These are phyloP conservation scores for Scedosporium dehoogii DNA, from an alignment of 2,329 filamentous ascomycete species.

Conservation along the genomic window DNA sequence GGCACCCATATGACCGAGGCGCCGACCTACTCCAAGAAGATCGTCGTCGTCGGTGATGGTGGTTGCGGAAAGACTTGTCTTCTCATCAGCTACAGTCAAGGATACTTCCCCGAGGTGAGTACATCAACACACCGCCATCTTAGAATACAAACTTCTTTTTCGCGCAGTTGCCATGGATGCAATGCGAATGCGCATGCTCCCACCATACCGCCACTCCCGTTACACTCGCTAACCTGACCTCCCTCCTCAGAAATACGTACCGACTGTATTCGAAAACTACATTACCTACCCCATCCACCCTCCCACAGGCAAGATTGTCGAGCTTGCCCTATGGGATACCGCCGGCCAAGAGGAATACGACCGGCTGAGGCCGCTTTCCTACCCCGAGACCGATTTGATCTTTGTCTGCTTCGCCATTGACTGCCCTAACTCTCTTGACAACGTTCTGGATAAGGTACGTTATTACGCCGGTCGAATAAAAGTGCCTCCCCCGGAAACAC, in stretches of 20 bases:
- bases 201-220: neutral
- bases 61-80: slow-evolving; percentile 98
- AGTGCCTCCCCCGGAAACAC: neutral
- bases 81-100: slow-evolving; percentile 96
- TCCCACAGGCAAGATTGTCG: slow-evolving; percentile 83
- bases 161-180: too few species aligned
- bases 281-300: slow-evolving; percentile 92
- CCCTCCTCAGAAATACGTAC: slow-evolving; percentile 82
- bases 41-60: slow-evolving; percentile 95
- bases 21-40: slow-evolving; percentile 95
- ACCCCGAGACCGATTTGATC: slow-evolving; percentile 93
- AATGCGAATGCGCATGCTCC: neutral
- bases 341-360: slow-evolving; percentile 99
- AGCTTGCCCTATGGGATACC: slow-evolving; percentile 96
- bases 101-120: slow-evolving; percentile 93
- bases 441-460: slow-evolving; percentile 94
- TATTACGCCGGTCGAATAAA: neutral
- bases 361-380: slow-evolving; percentile 86
- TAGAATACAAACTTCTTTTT: neutral
- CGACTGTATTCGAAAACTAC: slow-evolving; percentile 99
- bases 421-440: slow-evolving; percentile 95
- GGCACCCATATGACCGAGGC: slow-evolving; percentile 82
- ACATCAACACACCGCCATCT: neutral
- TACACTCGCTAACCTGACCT: neutral
- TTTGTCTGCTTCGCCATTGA: slow-evolving; percentile 99